phyloP scores from a whole-genome alignment of 768 basidiomycete genomes.

The Lactifluus pinguis region DNA sequence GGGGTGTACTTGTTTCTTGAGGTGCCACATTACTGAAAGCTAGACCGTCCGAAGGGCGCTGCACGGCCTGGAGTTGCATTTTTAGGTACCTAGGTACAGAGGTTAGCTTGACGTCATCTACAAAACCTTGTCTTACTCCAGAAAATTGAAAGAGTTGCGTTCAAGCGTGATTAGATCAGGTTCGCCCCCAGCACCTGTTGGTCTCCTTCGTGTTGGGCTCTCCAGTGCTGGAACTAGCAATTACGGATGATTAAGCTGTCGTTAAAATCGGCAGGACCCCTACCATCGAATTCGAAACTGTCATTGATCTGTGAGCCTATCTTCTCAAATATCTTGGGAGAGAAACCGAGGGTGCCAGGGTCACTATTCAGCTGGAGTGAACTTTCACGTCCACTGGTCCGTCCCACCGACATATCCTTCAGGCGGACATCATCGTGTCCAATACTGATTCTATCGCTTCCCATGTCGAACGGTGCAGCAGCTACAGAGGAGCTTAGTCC shows the following conservation, averaged over 20 bases:
- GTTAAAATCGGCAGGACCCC: slow-evolving; percentile 21
- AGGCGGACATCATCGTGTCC: slow-evolving; percentile 45
- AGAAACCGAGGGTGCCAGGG: slow-evolving; percentile 35
- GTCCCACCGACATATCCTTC: slow-evolving; percentile 37
- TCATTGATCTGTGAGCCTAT: slow-evolving; percentile 38
- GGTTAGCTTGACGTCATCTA: neutral
- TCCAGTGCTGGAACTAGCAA: slow-evolving; percentile 24
- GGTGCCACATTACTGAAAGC: slow-evolving; percentile 63
- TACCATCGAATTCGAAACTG: slow-evolving; percentile 63
- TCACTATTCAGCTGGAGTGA: slow-evolving; percentile 32
- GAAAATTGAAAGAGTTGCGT: slow-evolving; percentile 68
- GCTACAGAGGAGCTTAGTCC: slow-evolving; percentile 50
- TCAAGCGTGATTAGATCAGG: slow-evolving; percentile 53
- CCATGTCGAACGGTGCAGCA: slow-evolving; percentile 30
- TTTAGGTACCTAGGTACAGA: slow-evolving; percentile 52
- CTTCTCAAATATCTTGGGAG: slow-evolving; percentile 37
- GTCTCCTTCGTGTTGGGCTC: slow-evolving; percentile 21
- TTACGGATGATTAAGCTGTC: neutral
- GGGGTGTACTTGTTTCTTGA: slow-evolving; percentile 53
- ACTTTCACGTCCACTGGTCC: slow-evolving; percentile 46
- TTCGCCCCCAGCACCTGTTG: slow-evolving; percentile 48
- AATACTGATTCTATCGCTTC: slow-evolving; percentile 38
- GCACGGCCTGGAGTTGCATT: slow-evolving; percentile 61
- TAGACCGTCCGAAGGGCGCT: slow-evolving; percentile 37
- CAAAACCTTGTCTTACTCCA: slow-evolving; percentile 48